Evolutionary conservation across 78 protist genomes (phyloP).

Genomic region (Parvularia atlantis): DNA sequence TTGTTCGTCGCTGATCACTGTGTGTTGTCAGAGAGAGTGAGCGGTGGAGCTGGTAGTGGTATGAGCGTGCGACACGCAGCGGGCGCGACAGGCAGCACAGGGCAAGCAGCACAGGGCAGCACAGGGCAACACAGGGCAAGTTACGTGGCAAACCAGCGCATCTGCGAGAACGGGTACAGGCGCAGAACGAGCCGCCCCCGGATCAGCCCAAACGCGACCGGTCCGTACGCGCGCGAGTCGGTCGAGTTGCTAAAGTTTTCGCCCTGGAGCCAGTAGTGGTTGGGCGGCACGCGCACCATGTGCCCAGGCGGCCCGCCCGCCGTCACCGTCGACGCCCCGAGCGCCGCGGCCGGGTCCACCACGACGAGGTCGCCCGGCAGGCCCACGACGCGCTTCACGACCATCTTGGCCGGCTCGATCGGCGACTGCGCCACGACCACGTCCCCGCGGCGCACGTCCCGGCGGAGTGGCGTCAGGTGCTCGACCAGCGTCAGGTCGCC

Average conservation of each 20-base stretch:
- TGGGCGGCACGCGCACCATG: constrained; percentile 19
- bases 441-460: neutral
- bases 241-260: constrained; percentile 43
- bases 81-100: no score
- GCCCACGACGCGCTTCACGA: constrained; percentile 19
- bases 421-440: constrained; percentile 18
- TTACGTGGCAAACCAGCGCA: no score
- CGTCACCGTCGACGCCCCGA: no score
- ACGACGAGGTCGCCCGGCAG: neutral
- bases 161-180: neutral
- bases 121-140: no score
- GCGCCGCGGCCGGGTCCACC: no score
- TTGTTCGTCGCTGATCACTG: no score
- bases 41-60: no score
- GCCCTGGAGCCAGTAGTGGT: constrained; percentile 59
- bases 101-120: no score
- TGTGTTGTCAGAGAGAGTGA: no score
- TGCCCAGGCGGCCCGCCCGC: no score
- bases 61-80: no score
- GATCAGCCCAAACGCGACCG: constrained; percentile 19
- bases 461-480: no score
- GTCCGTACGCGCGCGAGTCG: constrained; percentile 51
- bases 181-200: constrained; percentile 17
- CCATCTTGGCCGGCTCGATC: constrained; percentile 2
- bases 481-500: neutral